Evolutionary conservation across 192 early-diverging fungal genomes (phyloP), one percentile per base, ranked within the genome.

Genomic region (Coemansia sp.): DNA sequence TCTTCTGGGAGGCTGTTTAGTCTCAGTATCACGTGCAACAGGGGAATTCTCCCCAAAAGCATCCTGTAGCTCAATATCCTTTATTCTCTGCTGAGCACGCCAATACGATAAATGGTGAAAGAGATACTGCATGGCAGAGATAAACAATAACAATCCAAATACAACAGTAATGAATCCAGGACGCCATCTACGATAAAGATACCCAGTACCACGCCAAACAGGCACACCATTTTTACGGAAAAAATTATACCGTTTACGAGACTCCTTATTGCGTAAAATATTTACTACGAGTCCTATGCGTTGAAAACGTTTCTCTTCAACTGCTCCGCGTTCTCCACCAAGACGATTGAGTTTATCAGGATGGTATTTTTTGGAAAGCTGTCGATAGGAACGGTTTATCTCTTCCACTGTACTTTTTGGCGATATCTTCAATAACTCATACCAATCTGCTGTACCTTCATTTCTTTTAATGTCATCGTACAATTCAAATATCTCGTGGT

Each of bases 401-500:
- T 90, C 88, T 7, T 66, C 54, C 53, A 83, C 75, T 2, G 67
- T 63, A 32, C 87, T 84, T 54, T 84, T 80, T 54, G 85, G 72
- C 20, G 75, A 62, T 19, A 89, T 67, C 2, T 79, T 77, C 51
- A 93, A 71, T 69, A 88, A 86, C 50, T 84, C 86, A 70, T 91
- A 93, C 84, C 90, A 91, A 74, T 58, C 78, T 57, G 60, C 78
- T 58, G 60, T 88, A 11, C 33, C 80, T 83, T 84, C 74, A 66
- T 74, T 85, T 57, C 79, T 84, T 70, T 89, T 88, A 54, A 93
- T 74, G 29, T 86, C 85, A 74, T 93, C 91, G 42, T 88, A 86
- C 59, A 93, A 86, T 83, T 91, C 90, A 76, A 93, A 93, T 63
- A 93, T 93, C 71, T 91, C 90, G 73, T 89, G 88, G 71, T 93